Conservation (phyloP, 2,329 filamentous ascomycete genomes). For the Conoideocrella luteorostrata region DNA sequence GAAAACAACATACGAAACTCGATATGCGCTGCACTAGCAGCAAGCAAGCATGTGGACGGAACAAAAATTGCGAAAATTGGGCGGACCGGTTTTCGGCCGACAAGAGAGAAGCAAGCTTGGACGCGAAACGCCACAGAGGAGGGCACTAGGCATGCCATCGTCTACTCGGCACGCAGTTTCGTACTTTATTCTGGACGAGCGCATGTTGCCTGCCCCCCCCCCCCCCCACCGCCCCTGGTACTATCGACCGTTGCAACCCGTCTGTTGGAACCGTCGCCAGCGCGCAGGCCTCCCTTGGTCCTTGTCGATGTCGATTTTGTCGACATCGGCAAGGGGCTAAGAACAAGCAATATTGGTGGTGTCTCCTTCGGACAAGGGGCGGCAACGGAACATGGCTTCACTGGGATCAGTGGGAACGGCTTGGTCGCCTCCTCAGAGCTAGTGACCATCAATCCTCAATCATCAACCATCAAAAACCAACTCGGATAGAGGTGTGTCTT, state of each 20-base stretch:
- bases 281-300: constrained; percentile 7
- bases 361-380: constrained; percentile 8
- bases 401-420: constrained; percentile 8
- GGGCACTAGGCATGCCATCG: not conserved
- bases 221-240: not conserved
- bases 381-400: constrained; percentile 9
- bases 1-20: not conserved
- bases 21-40: not conserved
- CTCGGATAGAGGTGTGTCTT: too few species aligned
- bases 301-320: constrained; percentile 6
- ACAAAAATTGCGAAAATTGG: not conserved
- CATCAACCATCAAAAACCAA: not conserved
- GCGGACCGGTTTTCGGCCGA: constrained; percentile 1
- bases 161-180: not conserved
- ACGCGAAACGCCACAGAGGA: not conserved
- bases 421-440: not conserved
- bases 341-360: constrained; percentile 4
- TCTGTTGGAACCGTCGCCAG: constrained; percentile 6
- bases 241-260: constrained; percentile 3
- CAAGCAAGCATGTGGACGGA: too few species aligned
- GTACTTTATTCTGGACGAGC: constrained; percentile 1
- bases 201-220: too few species aligned
- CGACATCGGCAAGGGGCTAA: constrained; percentile 6
- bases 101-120: not conserved
- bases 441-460: not conserved